A percentile compares a stretch with the other conserved stretches of the same genome.
Evolutionary conservation across 2,329 filamentous ascomycete species (phyloP).

Genomic region (Raffaelea ambrosiae): DNA sequence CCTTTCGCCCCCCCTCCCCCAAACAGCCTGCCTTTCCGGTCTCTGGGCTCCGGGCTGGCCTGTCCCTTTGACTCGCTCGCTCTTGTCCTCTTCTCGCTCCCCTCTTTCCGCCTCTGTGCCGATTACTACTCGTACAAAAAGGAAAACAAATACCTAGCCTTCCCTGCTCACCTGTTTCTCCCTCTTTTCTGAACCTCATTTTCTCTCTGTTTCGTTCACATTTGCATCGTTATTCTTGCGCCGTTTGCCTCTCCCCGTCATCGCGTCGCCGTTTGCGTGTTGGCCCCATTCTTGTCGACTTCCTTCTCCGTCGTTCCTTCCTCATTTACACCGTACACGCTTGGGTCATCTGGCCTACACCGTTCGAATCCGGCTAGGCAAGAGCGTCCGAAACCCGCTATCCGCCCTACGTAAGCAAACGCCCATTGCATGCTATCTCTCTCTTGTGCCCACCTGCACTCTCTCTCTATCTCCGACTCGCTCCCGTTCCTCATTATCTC

Average conservation of each 20-base stretch:
- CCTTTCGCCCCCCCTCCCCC: conserved; percentile 4
- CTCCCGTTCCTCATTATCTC: neutral
- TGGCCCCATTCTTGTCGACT: neutral
- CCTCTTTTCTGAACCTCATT: neutral
- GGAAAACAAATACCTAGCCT: too few relatives aligned
- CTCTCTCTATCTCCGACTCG: too few relatives aligned
- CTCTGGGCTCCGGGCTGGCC: too few relatives aligned
- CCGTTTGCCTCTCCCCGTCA: too few relatives aligned
- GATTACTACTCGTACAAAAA: too few relatives aligned
- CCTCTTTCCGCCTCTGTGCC: neutral
- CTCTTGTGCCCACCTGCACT: neutral
- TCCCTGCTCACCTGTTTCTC: too few relatives aligned
- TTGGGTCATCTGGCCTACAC: too few relatives aligned
- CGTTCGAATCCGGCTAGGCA: too few relatives aligned
- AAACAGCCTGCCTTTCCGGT: neutral
- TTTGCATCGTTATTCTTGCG: neutral
- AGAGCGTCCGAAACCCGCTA: neutral
- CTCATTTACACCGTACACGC: too few relatives aligned
- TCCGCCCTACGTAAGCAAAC: neutral
- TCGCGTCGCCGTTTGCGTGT: too few relatives aligned
- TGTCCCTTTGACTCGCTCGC: conserved; percentile 1
- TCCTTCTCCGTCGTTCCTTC: neutral
- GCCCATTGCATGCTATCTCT: neutral
- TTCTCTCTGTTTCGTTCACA: neutral
- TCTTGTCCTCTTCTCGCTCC: neutral